phyloP scores from a whole-genome alignment of 805 yeast species.

The Candida nitratophila region DNA sequence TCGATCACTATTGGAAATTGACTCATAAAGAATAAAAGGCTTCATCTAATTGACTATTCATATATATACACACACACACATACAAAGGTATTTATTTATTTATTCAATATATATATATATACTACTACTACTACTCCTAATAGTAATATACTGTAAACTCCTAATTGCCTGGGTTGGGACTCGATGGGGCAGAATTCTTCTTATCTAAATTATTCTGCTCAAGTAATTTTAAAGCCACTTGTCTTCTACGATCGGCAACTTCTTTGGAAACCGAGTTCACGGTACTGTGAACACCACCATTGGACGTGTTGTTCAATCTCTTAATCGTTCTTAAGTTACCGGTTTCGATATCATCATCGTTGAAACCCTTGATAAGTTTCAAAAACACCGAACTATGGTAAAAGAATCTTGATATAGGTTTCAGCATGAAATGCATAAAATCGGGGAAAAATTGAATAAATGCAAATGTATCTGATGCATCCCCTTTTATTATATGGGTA shows the following conservation, averaged over 20 bases:
- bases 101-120: too few species aligned
- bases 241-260: conserved; percentile 71
- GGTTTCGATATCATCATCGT: conserved; percentile 62
- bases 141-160: too few species aligned
- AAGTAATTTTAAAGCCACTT: conserved; percentile 66
- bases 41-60: not conserved
- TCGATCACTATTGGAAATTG: conserved; percentile 29
- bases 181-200: too few species aligned
- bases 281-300: conserved; percentile 1
- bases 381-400: conserved; percentile 34
- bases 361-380: conserved; percentile 53
- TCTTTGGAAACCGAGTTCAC: conserved; percentile 25
- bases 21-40: not conserved
- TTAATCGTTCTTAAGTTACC: conserved; percentile 66
- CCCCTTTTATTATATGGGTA: conserved; percentile 47
- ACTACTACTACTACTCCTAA: too few species aligned
- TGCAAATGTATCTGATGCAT: conserved; percentile 85
- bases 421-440: conserved; percentile 41
- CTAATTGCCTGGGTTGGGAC: too few species aligned
- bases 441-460: conserved; percentile 81
- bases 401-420: conserved; percentile 39
- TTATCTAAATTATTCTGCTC: conserved; percentile 55
- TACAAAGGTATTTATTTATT: too few species aligned
- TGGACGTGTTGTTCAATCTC: conserved; percentile 36
- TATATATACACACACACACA: too few species aligned